Conservation (phyloP, 2,329 filamentous ascomycete genomes). For the Achaetomium macrosporum region DNA sequence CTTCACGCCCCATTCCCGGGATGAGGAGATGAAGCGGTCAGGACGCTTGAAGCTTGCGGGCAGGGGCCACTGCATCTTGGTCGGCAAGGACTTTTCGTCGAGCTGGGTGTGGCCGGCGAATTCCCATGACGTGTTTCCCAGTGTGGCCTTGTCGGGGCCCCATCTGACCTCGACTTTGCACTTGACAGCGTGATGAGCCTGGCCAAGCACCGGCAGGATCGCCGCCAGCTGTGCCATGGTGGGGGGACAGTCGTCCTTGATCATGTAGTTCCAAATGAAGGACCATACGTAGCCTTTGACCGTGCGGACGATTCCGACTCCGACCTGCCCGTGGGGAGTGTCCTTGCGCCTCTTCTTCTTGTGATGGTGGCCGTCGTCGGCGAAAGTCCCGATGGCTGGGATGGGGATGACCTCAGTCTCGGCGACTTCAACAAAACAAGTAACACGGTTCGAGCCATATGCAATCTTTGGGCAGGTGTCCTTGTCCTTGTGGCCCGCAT, state of each 20-base stretch:
- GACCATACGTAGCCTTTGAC: conserved; percentile 15
- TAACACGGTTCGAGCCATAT: conserved; percentile 29
- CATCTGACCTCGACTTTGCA: conserved; percentile 8
- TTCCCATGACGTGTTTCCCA: conserved; percentile 2
- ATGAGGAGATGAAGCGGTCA: neutral
- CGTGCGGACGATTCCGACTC: conserved; percentile 7
- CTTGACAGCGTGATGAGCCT: conserved; percentile 3
- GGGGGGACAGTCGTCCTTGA: conserved; percentile 10
- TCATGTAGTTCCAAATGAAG: conserved; percentile 33
- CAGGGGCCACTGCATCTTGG: conserved; percentile 9
- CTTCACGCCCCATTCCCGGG: neutral
- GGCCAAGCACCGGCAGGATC: conserved; percentile 23
- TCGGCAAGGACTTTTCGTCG: neutral
- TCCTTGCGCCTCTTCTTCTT: neutral
- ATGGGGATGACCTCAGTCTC: conserved; percentile 20
- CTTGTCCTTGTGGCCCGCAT: neutral
- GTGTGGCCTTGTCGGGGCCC: neutral
- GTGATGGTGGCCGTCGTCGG: neutral
- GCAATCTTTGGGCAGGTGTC: conserved; percentile 20
- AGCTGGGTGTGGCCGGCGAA: conserved; percentile 3
- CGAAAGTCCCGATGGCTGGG: neutral
- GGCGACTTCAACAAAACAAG: conserved; percentile 33
- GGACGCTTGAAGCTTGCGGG: conserved; percentile 2
- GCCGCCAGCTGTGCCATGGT: conserved; percentile 27
- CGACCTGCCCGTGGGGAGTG: neutral